A percentile compares a stretch with the other conserved stretches of the same genome.
Evolutionary conservation across 2,329 filamentous ascomycete species (phyloP).

Genomic region (Rhynchosporium graminicola): DNA sequence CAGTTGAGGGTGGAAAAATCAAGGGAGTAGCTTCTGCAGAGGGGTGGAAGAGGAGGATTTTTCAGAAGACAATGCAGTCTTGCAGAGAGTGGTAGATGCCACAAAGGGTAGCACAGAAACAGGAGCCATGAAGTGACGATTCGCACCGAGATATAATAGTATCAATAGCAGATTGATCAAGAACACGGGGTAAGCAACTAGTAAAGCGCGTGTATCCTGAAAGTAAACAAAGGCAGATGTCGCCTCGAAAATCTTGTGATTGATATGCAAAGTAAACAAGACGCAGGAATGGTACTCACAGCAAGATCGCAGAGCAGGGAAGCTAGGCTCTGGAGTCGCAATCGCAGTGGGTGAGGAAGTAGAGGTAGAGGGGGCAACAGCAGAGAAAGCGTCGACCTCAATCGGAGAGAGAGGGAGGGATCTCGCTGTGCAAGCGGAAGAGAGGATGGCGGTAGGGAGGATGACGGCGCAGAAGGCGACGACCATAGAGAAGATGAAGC

Average conservation of each 20-base stretch:
- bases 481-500: not conserved
- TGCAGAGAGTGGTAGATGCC: too few relatives aligned
- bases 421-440: not conserved
- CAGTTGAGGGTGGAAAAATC: not conserved
- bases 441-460: not conserved
- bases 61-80: too few relatives aligned
- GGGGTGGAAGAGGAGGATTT: too few relatives aligned
- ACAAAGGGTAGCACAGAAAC: too few relatives aligned
- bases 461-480: not conserved
- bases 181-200: too few relatives aligned
- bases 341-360: not conserved
- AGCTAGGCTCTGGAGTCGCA: not conserved
- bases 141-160: too few relatives aligned
- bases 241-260: too few relatives aligned
- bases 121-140: too few relatives aligned
- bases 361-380: not conserved
- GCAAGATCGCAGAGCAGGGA: conserved; percentile 6
- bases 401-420: not conserved
- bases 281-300: not conserved
- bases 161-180: too few relatives aligned
- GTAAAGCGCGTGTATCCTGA: too few relatives aligned
- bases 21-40: not conserved
- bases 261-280: not conserved
- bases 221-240: too few relatives aligned
- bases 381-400: not conserved